Conservation (phyloP, 129 eudicot genomes). For the Kitagawia praeruptora region DNA sequence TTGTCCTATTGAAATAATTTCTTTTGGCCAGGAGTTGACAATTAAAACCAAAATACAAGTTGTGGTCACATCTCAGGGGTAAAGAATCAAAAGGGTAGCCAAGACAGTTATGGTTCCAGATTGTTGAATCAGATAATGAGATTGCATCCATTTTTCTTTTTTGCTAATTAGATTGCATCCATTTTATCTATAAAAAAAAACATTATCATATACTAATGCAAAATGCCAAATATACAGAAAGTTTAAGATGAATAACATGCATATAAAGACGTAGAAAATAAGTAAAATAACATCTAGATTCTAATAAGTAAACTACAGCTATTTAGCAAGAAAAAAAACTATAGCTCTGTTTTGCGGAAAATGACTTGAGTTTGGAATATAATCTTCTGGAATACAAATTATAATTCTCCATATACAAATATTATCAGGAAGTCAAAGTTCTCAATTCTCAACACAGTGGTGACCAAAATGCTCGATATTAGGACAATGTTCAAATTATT, state of each 20-base stretch:
- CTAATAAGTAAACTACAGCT: not conserved
- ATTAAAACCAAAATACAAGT: conserved; percentile 16
- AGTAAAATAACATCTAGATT: not conserved
- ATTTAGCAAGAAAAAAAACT: no score
- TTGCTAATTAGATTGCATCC: no score
- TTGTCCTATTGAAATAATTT: conserved; percentile 16
- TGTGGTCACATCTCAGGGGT: conserved; percentile 6
- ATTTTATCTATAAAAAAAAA: conserved; percentile 24
- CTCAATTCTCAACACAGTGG: not conserved
- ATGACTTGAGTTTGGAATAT: no score
- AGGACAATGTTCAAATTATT: no score
- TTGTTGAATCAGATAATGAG: conserved; percentile 24
- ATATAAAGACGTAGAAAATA: not conserved
- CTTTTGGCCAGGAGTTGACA: conserved; percentile 12
- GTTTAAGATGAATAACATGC: not conserved
- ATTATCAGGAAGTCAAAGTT: not conserved
- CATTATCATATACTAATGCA: not conserved
- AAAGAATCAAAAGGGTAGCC: conserved; percentile 15
- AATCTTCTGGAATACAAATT: no score
- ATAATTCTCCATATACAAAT: not conserved
- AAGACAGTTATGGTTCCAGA: conserved; percentile 15
- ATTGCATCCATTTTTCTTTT: conserved; percentile 42
- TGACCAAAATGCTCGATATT: not conserved
- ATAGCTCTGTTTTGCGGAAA: no score
- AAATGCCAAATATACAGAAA: not conserved